Base-by-base conservation (phyloP, 257 asterid species). In the Solanum paucissectum region DNA sequence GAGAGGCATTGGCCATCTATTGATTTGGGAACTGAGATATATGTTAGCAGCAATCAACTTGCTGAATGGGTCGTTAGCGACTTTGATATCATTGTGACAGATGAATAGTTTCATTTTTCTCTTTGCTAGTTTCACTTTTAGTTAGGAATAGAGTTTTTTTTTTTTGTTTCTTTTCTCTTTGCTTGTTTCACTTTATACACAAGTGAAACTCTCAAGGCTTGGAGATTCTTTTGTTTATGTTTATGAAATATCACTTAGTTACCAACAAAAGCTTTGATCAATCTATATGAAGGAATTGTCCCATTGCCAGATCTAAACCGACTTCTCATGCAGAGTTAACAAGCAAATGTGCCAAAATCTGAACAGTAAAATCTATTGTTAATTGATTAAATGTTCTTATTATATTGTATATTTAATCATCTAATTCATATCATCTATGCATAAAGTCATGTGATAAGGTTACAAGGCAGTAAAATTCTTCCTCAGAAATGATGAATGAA, bases 11-110 rank as follows among this genome's bases (percentile, higher is more conserved):
- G 98, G 96, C 90, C 88, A 44, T 95, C 96, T 44, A 87, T 95
- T 87, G 95, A 95, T 77, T 87, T 95, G 91, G 98, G 98, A 40
- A 91, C 98, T 33, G 98, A 94, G 84, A 95, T 94, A 62, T 93
- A 87, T 86, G 91, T 90, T 86, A 92, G 88, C 82, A 91, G 91
- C 7, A 90, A 92, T 90, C 94, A 94, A 91, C 92, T 92, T 38
- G 98, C 96, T 75, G 96, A 95, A 81, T 95, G 98, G 98, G 93
- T 93, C 16, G 96, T 95, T 79, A 90, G 93, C 89, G 92, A 93
- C 90, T 95, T 95, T 87, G 94, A 95, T 89, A 92, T 95, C 79
- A 92, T 94, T 89, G 91, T 91, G 8, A n/a, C 84, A 25, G 84
- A 42, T 77, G 42, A 81, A 81, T 46, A 81, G 69, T 81, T 81